phyloP scores from a whole-genome alignment of 768 basidiomycete species.

The Tricholoma matsutake region DNA sequence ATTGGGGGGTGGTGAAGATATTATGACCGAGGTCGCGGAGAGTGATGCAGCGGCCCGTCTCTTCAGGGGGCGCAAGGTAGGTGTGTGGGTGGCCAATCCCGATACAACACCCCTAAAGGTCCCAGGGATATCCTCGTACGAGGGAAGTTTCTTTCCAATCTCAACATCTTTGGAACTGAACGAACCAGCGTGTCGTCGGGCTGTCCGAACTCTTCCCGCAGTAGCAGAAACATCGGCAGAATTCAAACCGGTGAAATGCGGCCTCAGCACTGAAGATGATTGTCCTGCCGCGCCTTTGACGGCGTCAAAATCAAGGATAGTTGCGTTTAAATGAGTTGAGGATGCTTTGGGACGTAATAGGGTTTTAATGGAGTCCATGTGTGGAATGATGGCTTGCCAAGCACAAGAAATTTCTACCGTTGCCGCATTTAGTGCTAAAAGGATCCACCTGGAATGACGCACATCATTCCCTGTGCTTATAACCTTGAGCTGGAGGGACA shows the following conservation, averaged over 20 bases:
- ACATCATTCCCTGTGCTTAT: constrained; percentile 72
- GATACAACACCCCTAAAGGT: constrained; percentile 34
- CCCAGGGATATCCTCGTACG: constrained; percentile 47
- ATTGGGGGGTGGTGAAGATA: constrained; percentile 25
- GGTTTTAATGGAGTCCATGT: constrained; percentile 67
- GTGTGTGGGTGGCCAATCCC: constrained; percentile 32
- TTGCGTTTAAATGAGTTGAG: constrained; percentile 11
- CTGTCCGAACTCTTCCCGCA: constrained; percentile 47
- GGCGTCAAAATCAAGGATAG: neutral
- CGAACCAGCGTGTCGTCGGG: constrained; percentile 88
- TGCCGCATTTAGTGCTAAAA: constrained; percentile 86
- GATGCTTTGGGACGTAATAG: constrained; percentile 42
- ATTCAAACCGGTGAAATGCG: constrained; percentile 18
- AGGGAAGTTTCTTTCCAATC: constrained; percentile 76
- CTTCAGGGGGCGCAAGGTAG: constrained; percentile 49
- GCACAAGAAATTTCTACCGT: constrained; percentile 83
- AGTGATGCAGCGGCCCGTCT: constrained; percentile 41
- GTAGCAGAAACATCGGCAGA: constrained; percentile 4
- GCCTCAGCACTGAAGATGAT: constrained; percentile 16
- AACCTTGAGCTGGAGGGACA: constrained; percentile 79
- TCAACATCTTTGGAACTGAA: constrained; percentile 93
- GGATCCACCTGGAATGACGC: constrained; percentile 83
- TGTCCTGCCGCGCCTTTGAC: neutral
- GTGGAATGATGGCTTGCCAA: constrained; percentile 76
- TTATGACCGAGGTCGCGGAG: constrained; percentile 15